Conservation (phyloP, 148 eudicot genomes). For the Heliosperma pusillum region DNA sequence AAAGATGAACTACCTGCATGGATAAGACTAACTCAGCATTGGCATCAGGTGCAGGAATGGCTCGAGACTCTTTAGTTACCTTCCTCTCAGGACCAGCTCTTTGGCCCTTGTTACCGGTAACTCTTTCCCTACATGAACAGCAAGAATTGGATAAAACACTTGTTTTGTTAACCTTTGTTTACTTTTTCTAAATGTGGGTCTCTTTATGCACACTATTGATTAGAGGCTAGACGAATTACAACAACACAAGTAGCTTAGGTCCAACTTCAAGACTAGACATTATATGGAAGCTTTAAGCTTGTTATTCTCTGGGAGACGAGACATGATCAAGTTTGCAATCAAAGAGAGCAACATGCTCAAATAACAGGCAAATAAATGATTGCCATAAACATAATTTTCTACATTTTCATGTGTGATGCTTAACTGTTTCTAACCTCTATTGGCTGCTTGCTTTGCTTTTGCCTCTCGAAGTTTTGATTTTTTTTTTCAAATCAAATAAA, state of each 20-base stretch:
- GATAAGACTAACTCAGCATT: slow-evolving; percentile 81
- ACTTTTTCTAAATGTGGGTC: no score
- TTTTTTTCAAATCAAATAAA: no score
- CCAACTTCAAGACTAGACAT: no score
- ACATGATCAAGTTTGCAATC: background rate
- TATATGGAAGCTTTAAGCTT: no score
- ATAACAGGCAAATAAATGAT: background rate
- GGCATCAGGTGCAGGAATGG: slow-evolving; percentile 88
- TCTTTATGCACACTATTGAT: no score
- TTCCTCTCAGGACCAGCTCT: slow-evolving; percentile 58
- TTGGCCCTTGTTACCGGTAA: slow-evolving; percentile 43
- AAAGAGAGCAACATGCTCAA: background rate
- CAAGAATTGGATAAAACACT: slow-evolving; percentile 4
- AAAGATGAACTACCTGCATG: slow-evolving; percentile 54
- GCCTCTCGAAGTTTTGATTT: background rate
- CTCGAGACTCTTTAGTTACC: slow-evolving; percentile 70
- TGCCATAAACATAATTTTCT: background rate
- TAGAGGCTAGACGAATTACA: background rate
- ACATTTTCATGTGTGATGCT: background rate
- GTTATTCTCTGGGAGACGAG: background rate
- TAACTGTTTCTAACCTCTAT: background rate
- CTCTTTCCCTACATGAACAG: slow-evolving; percentile 53
- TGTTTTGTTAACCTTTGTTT: background rate
- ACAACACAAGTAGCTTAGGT: background rate
- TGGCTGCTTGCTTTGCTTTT: background rate